Conservation (phyloP, 2,329 filamentous ascomycete genomes). For the Dothideomycetes sp. region DNA sequence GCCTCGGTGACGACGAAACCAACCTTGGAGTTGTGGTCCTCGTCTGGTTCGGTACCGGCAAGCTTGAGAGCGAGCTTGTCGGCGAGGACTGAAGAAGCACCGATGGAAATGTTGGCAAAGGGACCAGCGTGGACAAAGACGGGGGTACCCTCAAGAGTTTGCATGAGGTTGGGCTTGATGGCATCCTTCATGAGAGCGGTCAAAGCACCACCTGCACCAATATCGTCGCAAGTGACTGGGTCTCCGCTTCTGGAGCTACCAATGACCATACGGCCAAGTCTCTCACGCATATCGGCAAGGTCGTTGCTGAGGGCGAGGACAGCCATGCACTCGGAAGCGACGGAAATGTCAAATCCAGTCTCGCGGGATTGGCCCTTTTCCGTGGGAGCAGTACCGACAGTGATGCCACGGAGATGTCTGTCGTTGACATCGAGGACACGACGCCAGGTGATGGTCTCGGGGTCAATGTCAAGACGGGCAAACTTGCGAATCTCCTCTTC, state of each 20-base stretch:
- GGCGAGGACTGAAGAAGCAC: slow-evolving; percentile 87
- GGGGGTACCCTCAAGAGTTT: slow-evolving; percentile 90
- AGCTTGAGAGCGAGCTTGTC: slow-evolving; percentile 95
- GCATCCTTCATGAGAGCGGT: slow-evolving; percentile 95
- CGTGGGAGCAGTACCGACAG: slow-evolving; percentile 75
- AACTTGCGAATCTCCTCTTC: slow-evolving; percentile 81
- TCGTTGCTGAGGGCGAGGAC: slow-evolving; percentile 88
- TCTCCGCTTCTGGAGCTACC: slow-evolving; percentile 77
- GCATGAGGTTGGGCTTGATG: slow-evolving; percentile 98
- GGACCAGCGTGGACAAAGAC: slow-evolving; percentile 96
- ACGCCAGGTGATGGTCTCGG: slow-evolving; percentile 93
- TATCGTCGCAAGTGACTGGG: slow-evolving; percentile 89
- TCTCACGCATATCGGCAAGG: slow-evolving; percentile 79
- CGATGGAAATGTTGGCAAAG: slow-evolving; percentile 97
- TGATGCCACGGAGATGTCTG: slow-evolving; percentile 80
- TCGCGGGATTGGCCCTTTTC: slow-evolving; percentile 82
- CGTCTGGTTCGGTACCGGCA: slow-evolving; percentile 83
- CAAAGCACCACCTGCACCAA: slow-evolving; percentile 83
- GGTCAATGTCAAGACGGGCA: slow-evolving; percentile 91
- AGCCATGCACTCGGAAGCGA: slow-evolving; percentile 96
- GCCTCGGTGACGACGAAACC: slow-evolving; percentile 95
- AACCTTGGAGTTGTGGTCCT: slow-evolving; percentile 69
- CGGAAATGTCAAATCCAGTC: slow-evolving; percentile 95
- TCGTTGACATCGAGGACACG: slow-evolving; percentile 96
- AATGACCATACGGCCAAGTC: slow-evolving; percentile 90